Evolutionary conservation across 371 early-diverging fungal genomes (phyloP), one percentile per base, ranked within the genome.

Genomic region (Mucor sp.): DNA sequence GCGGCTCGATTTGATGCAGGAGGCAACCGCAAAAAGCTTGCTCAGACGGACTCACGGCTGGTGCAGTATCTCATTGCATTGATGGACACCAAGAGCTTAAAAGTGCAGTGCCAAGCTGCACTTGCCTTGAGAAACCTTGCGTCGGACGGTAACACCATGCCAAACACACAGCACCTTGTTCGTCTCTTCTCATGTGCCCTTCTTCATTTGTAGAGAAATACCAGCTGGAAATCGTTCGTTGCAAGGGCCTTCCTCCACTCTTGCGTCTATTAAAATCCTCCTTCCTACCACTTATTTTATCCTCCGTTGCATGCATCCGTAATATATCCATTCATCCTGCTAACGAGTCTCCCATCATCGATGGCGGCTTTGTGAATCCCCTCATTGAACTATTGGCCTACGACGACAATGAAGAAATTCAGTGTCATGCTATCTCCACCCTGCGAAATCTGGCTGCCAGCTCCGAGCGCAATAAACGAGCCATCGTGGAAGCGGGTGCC

Each of bases 261-360:
- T 80, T 93, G 5, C 87, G 89, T 37, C 86, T 93, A 55, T 79
- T 95, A 47, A 89, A 93, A 75, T 92, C 94, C 25, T 85, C 89
- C 1, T 91, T 91, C 63, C 79, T 89, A 41, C 90, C 93, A 28
- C 84, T 94, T 68, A 92, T 93, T 28, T 76, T 93, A 3, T 94
- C 96, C 2, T 93, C 95, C 4, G 93, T 94, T 32, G 97, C 97
- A 25, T 96, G 96, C 72, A 85, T 96, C 63, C 91, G 97, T 66
- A 96, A 96, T 77, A 88, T 96, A 64, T 95, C 95, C 63, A 96
- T 96, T 60, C 94, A 95, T 71, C 89, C 94, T 9, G 81, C 87
- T 35, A 95, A 95, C 75, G 95, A 95, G 74, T 86, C 89, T n/a
- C 92, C 94, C 27, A 93, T 96, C 58, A 87, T 94, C 43, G 87